Evolutionary conservation across 805 yeast genomes (phyloP), one percentile per base, ranked within the genome.

Genomic region (Grigorovia jiainica): DNA sequence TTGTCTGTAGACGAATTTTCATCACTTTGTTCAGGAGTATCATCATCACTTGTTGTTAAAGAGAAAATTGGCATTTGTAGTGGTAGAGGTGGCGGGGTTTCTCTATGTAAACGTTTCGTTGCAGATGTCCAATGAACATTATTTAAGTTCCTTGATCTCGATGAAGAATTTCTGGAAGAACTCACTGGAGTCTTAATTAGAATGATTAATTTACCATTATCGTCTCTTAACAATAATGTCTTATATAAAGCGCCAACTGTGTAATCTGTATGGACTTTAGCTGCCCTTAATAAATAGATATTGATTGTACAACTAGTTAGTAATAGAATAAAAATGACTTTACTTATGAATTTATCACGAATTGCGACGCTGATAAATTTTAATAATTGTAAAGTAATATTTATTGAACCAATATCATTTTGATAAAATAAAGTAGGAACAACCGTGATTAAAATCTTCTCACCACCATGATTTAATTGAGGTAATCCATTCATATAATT

Each of bases 201-300:
- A 3, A 19, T 21, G 11, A 21, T 5, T 27, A 27, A 27, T 27
- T 27, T 27, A 10, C n/a, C 31, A 27, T 10, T 27, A 7, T 7
- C 15, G 10, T 33, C 41, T 8, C n/a, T 18, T 7, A 29, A 20
- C 2, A 33, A 29, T 23, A 39, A 23, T 24, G 15, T 33, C 16
- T 39, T 33, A 18, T 39, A 27, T 15, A 39, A 32, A 3, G 37
- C 36, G 19, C 49, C 51, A 7, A 59, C 71, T 48, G 64, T 67
- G 42, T 61, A 57, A 36, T 60, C 62, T 7, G 76, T 68, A 51
- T 82, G 84, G 41, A 72, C 70, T 60, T 84, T 75, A n/a, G 95
- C 82, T 43, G 86, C 92, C 54, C 87, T 86, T 60, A 90, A 73
- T 50, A 92, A 71, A 61, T 89, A 90, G 39, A 83, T 78, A 60